Conservation (phyloP, 169 alveolate species). For the Plasmodium adleri region DNA sequence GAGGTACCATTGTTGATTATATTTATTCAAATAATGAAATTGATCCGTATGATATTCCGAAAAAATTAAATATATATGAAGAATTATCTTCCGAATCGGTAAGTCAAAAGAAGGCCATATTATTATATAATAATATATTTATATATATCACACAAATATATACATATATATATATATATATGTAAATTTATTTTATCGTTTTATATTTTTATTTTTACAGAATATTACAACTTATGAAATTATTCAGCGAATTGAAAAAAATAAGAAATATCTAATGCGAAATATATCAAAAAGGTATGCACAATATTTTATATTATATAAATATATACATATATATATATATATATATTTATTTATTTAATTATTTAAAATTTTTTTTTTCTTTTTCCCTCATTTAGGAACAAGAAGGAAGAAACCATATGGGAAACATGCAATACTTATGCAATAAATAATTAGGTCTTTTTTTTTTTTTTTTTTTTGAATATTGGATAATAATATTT, state of each 20-base stretch:
- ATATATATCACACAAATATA: neutral
- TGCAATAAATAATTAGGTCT: constrained; percentile 3
- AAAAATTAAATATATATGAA: constrained; percentile 76
- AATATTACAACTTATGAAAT: constrained; percentile 77
- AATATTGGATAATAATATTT: neutral
- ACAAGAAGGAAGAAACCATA: constrained; percentile 72
- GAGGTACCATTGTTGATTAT: constrained; percentile 81
- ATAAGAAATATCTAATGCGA: constrained; percentile 59
- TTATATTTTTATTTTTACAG: constrained; percentile 11
- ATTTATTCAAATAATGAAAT: constrained; percentile 71
- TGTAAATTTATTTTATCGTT: neutral
- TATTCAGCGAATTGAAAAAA: constrained; percentile 62
- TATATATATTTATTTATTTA: neutral
- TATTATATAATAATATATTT: too few species aligned
- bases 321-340: neutral
- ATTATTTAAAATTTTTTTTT: neutral
- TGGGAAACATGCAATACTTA: constrained; percentile 56
- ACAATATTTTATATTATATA: neutral
- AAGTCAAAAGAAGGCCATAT: neutral
- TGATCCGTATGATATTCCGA: constrained; percentile 81
- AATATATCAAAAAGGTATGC: constrained; percentile 50
- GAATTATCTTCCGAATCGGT: constrained; percentile 75
- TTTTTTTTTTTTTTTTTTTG: constrained; percentile 9
- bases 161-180: constrained; percentile 3
- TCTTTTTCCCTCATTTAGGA: constrained; percentile 17